Percentiles rank a stretch among this genome's conserved stretches.
Evolutionary conservation across 108 stramenopile species (phyloP).

Genomic region (Poteriospumella lacustris): DNA sequence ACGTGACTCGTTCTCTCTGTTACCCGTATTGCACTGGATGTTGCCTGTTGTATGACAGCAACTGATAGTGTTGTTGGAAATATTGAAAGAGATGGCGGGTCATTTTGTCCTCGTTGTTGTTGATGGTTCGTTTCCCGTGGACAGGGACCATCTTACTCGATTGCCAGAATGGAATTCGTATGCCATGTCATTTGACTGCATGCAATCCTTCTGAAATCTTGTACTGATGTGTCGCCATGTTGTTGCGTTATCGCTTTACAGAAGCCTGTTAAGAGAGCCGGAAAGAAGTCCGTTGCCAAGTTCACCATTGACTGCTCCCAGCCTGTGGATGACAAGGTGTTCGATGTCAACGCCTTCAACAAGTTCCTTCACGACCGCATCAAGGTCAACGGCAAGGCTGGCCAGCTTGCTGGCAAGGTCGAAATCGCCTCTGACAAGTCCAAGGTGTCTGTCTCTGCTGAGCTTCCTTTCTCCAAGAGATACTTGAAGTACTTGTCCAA

Average conservation of each 20-base stretch:
- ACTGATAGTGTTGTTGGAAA: no score
- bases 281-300: slow-evolving; percentile 86
- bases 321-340: slow-evolving; percentile 95
- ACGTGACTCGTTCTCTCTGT: no score
- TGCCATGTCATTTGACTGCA: no score
- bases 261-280: slow-evolving; percentile 53
- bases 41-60: no score
- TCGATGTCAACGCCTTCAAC: slow-evolving; percentile 93
- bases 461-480: slow-evolving; percentile 86
- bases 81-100: no score
- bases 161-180: no score
- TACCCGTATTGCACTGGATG: no score
- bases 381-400: slow-evolving; percentile 73
- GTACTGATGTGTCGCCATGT: not conserved
- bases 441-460: slow-evolving; percentile 79
- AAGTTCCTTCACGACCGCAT: slow-evolving; percentile 94
- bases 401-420: slow-evolving; percentile 64
- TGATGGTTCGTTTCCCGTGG: no score
- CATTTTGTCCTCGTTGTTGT: no score
- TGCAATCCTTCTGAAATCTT: not conserved
- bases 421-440: slow-evolving; percentile 77
- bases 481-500: slow-evolving; percentile 97
- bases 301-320: slow-evolving; percentile 93
- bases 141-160: no score
- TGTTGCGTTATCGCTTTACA: not conserved